Percentiles rank a stretch among this genome's conserved stretches.
phyloP scores from a whole-genome alignment of 2,329 filamentous ascomycete species.

The Myriosclerotinia curreyana region DNA sequence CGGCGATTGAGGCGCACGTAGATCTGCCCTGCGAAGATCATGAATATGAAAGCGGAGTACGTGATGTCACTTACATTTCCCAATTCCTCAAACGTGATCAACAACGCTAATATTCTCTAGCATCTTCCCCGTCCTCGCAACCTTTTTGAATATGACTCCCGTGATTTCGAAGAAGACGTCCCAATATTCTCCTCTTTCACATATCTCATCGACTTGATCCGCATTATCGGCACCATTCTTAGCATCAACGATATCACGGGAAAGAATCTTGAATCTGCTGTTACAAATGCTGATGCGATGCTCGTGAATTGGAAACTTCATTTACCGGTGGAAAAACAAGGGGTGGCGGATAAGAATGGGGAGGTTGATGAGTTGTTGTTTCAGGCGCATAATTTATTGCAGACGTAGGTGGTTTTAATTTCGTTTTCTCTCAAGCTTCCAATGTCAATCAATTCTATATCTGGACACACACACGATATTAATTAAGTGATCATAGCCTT shows the following conservation, averaged over 20 bases:
- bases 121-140: slow-evolving; percentile 41
- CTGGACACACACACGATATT: background rate
- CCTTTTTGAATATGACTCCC: slow-evolving; percentile 40
- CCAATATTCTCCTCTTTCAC: slow-evolving; percentile 43
- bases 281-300: slow-evolving; percentile 41
- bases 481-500: slow-evolving; percentile 20
- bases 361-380: slow-evolving; percentile 43
- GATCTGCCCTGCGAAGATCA: slow-evolving; percentile 45
- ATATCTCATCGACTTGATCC: slow-evolving; percentile 42
- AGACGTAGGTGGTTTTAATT: slow-evolving; percentile 40
- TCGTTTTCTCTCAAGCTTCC: background rate
- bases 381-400: slow-evolving; percentile 40
- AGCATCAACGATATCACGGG: slow-evolving; percentile 34
- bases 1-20: slow-evolving; percentile 38
- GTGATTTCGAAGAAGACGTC: slow-evolving; percentile 39
- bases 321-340: slow-evolving; percentile 43
- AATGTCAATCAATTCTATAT: background rate
- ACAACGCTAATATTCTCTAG: slow-evolving; percentile 29
- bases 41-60: slow-evolving; percentile 44
- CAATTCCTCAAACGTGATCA: slow-evolving; percentile 9
- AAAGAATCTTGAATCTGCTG: slow-evolving; percentile 33
- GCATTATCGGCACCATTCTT: slow-evolving; percentile 40
- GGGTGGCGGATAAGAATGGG: slow-evolving; percentile 41
- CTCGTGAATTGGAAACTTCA: slow-evolving; percentile 43
- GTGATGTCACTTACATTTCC: slow-evolving; percentile 22